phyloP scores from a whole-genome alignment of 441 rosid species.

The Jatropha podagrica region DNA sequence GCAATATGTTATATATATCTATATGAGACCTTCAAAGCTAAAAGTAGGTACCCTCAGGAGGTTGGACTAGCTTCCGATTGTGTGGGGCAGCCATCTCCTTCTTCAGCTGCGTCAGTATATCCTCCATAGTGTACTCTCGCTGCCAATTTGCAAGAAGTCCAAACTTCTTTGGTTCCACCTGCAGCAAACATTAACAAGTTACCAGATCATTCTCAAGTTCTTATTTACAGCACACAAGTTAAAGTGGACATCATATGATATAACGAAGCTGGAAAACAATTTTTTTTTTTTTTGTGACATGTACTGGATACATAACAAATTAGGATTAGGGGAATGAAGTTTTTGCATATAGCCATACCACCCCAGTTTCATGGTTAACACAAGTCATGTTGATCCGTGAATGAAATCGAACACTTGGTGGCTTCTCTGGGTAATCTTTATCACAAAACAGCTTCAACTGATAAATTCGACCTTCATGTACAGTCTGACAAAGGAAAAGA shows the following conservation, averaged over 20 bases:
- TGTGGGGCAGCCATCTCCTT: constrained; percentile 98
- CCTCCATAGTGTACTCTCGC: constrained; percentile 96
- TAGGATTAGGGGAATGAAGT: neutral
- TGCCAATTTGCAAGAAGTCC: constrained; percentile 91
- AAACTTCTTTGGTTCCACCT: constrained; percentile 95
- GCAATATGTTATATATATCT: constrained; percentile 32
- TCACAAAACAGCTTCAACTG: constrained; percentile 98
- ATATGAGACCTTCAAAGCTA: constrained; percentile 43
- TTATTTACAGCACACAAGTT: neutral
- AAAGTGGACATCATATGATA: neutral
- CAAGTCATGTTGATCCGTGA: constrained; percentile 92
- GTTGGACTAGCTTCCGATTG: constrained; percentile 96
- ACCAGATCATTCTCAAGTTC: neutral
- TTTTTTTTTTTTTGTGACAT: neutral
- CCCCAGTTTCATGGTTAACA: constrained; percentile 95
- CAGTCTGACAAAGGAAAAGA: constrained; percentile 55
- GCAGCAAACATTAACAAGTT: constrained; percentile 25
- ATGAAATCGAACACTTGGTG: constrained; percentile 92
- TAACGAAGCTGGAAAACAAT: neutral
- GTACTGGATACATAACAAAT: neutral
- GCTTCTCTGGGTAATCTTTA: constrained; percentile 98
- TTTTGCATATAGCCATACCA: constrained; percentile 42
- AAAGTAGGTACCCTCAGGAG: constrained; percentile 97
- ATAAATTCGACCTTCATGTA: constrained; percentile 94
- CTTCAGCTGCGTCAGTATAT: constrained; percentile 90